These are phyloP conservation scores for Fusarium pilosicola DNA, from an alignment of 2,329 filamentous ascomycete genomes.

Conservation along the genomic window DNA sequence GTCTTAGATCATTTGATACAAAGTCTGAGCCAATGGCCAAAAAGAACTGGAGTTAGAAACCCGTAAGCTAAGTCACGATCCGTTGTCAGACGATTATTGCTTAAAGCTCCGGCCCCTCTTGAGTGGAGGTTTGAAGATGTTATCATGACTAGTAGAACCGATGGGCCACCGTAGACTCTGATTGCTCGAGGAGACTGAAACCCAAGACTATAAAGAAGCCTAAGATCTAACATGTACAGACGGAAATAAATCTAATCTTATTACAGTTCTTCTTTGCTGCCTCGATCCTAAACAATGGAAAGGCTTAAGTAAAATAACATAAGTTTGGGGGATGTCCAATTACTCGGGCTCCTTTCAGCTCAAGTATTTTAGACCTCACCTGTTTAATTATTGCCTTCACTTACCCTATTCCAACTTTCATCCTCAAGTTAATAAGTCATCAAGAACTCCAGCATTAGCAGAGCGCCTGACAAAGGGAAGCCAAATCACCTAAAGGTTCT, in stretches of 20 bases:
- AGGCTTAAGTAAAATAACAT: too few relatives aligned
- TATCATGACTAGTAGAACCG: constrained; percentile 5
- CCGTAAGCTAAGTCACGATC: not conserved
- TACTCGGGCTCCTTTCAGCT: not conserved
- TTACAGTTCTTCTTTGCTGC: not conserved
- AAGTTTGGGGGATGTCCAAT: not conserved
- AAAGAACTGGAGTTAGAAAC: not conserved
- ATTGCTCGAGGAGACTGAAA: not conserved
- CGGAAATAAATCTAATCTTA: too few relatives aligned
- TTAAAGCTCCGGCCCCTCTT: not conserved
- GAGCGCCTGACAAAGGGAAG: not conserved
- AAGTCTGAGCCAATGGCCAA: not conserved
- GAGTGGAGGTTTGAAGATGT: constrained; percentile 2
- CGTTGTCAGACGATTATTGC: not conserved
- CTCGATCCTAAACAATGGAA: too few relatives aligned
- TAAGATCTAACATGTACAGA: not conserved
- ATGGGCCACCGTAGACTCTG: not conserved
- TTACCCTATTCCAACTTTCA: not conserved
- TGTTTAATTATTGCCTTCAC: not conserved
- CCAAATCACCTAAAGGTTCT: fast-evolving
- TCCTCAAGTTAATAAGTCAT: too few relatives aligned
- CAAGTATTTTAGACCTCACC: too few relatives aligned
- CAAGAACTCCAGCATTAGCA: not conserved
- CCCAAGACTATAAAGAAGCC: not conserved
- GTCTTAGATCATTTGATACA: constrained; percentile 6